Base-by-base conservation (phyloP, 1,139 yeast species). In the Meyerozyma smithsonii region DNA sequence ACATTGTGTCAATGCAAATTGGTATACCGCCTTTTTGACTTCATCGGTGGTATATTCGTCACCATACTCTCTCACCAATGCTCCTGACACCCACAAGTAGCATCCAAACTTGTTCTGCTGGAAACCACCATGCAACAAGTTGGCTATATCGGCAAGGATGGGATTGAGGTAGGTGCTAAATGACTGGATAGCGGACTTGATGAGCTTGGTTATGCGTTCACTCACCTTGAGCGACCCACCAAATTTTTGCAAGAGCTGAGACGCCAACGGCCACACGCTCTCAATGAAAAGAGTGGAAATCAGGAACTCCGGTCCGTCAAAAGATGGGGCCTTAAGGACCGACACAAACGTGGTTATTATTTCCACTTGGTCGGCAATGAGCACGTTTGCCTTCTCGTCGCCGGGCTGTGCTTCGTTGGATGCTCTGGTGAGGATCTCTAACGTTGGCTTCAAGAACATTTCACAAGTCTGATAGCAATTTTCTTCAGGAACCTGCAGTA, bases 81-180 rank as follows among this genome's bases (percentile, higher is more conserved):
- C 75, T 4, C 96, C 97, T 3, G 95, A 83, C 14, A 87, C 94
- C 94, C 96, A 90, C 43, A 90, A 65, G 56, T 84, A 90, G 58
- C 96, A 86, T 2, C 97, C 97, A 54, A 66, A 78, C 35, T 80
- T 77, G 25, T 83, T 83, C 36, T 66, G 63, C 37, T 79, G 72
- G 63, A 88, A 90, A 5, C 94, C 92, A 32, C 72, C 70, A 43
- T 87, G 71, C 46, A 83, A 66, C 16, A 76, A 67, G 42, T 69
- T 74, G 1, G 89, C 90, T 37, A 88, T 72, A 10, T 77, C 69
- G 3, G 81, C 77, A 26, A 90, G 66, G 23, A 84, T 69, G 2
- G 84, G 79, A 35, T 74, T 66, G 45, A 88, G 63, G 52, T 77
- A 84, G n/a, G 76, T 66, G 41, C 78, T 75, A 56, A 78, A 82